Conservation (phyloP, 2,329 filamentous ascomycete species). For the Aspergillus hiratsukae region DNA sequence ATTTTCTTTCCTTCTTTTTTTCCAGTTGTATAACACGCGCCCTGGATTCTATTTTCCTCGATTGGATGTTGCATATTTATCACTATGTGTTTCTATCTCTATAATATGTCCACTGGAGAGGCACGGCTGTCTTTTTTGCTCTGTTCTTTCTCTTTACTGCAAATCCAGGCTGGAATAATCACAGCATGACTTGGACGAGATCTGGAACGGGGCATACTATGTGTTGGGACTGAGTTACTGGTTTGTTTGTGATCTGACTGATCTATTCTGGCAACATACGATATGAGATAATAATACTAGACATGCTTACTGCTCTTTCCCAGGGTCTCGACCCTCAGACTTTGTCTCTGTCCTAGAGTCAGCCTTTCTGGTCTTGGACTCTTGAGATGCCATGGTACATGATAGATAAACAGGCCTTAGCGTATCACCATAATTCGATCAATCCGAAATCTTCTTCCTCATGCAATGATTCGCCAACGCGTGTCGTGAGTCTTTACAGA, state of each 20-base stretch:
- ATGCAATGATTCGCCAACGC: too few species aligned
- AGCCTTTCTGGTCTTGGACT: background rate
- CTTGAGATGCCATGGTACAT: background rate
- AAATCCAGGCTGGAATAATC: background rate
- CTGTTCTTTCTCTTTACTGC: background rate
- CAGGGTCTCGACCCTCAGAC: too few species aligned
- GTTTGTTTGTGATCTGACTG: background rate
- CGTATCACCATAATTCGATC: background rate
- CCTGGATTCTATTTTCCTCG: background rate
- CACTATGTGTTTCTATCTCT: background rate
- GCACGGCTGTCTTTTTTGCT: background rate
- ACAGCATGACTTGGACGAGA: background rate
- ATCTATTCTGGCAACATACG: background rate
- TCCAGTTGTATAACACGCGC: background rate
- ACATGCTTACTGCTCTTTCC: background rate
- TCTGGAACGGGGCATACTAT: background rate
- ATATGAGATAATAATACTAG: background rate
- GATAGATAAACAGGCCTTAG: background rate
- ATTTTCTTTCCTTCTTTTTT: slow-evolving; percentile 13
- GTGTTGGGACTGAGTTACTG: background rate
- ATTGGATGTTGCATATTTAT: background rate
- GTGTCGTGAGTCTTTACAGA: too few species aligned
- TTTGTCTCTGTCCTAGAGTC: background rate
- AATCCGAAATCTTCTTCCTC: background rate
- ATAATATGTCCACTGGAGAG: background rate